Evolutionary conservation across 225 moss, liverwort and hornwort genomes (phyloP).

Genomic region (Straminergon stramineum): DNA sequence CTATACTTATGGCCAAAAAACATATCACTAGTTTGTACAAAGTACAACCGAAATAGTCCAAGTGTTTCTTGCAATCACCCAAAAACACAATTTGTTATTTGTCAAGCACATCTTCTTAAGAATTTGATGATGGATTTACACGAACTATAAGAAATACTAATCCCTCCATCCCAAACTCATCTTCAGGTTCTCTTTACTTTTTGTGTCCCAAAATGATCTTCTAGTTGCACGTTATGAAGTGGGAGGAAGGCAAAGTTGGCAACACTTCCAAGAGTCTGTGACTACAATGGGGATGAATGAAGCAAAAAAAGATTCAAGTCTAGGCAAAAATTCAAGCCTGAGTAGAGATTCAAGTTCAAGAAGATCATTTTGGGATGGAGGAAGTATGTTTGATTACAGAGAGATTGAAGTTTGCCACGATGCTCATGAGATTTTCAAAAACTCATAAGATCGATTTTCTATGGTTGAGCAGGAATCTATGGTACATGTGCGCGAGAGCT

Average conservation of each 20-base stretch:
- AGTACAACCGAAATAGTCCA: background rate
- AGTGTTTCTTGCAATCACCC: background rate
- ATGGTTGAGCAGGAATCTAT: conserved; percentile 54
- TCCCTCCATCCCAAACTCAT: background rate
- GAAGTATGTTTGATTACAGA: background rate
- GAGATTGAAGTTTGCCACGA: background rate
- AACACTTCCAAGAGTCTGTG: fast-evolving
- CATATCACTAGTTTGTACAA: background rate
- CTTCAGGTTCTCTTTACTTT: background rate
- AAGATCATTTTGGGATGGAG: background rate
- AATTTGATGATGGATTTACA: background rate
- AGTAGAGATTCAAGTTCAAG: background rate
- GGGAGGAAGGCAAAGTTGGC: background rate
- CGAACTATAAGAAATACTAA: background rate
- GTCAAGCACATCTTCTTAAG: background rate
- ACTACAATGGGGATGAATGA: background rate
- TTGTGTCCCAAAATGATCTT: background rate
- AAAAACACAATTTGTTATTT: background rate
- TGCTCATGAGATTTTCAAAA: background rate
- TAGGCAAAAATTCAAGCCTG: too few species aligned
- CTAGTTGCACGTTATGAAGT: too few species aligned
- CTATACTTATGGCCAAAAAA: background rate
- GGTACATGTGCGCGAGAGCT: conserved; percentile 59
- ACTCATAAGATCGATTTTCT: background rate
- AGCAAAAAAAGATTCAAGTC: background rate